Evolutionary conservation across 1,284 basidiomycete genomes (phyloP).

Genomic region (Nidula niveotomentosa): DNA sequence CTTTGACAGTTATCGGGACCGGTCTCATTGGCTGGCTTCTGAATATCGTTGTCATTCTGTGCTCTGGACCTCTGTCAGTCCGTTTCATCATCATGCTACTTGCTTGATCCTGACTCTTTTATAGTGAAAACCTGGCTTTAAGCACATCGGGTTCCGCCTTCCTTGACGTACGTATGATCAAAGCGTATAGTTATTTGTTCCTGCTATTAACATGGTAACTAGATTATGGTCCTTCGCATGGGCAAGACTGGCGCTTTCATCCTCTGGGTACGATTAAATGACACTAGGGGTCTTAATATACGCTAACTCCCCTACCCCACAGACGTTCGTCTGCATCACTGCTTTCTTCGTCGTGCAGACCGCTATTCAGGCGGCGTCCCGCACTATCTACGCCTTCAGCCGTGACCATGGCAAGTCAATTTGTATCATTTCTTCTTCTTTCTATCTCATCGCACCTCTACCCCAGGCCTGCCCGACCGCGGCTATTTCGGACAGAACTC

Average conservation of each 20-base stretch:
- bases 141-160: constrained; percentile 67
- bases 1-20: constrained; percentile 69
- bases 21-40: constrained; percentile 83
- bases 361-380: constrained; percentile 82
- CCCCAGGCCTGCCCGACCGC: constrained; percentile 71
- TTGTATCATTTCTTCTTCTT: not conserved
- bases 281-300: too few relatives aligned
- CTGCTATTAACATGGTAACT: constrained; percentile 6
- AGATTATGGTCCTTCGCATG: constrained; percentile 77
- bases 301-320: not conserved
- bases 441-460: not conserved
- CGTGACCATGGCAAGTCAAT: constrained; percentile 65
- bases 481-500: constrained; percentile 79
- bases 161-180: constrained; percentile 47
- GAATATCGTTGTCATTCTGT: constrained; percentile 67
- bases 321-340: constrained; percentile 76
- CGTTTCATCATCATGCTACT: not conserved
- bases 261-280: constrained; percentile 57
- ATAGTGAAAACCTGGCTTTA: constrained; percentile 58
- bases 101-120: not conserved
- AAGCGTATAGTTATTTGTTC: constrained; percentile 1
- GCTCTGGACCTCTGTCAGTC: not conserved
- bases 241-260: constrained; percentile 72
- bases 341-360: constrained; percentile 85
- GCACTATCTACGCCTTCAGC: constrained; percentile 89